phyloP scores from a whole-genome alignment of 495 filamentous ascomycete genomes.

The Tuber calosporum region DNA sequence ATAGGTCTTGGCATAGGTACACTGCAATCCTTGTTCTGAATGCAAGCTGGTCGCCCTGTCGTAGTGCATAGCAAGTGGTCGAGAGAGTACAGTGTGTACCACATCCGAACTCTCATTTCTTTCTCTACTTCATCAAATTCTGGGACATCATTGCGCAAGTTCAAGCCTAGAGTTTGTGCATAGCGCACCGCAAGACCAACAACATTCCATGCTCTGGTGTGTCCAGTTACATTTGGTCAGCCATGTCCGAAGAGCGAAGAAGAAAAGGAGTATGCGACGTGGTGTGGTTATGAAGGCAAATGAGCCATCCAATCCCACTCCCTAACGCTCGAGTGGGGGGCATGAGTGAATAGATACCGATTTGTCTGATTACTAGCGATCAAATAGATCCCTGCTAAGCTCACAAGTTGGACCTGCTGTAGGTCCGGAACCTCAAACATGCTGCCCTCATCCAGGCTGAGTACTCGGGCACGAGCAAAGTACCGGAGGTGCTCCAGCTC shows the following conservation, averaged over 20 bases:
- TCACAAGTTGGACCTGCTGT: constrained; percentile 54
- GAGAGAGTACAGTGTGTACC: constrained; percentile 56
- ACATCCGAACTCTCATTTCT: constrained; percentile 54
- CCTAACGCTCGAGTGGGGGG: neutral
- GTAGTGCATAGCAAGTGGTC: constrained; percentile 54
- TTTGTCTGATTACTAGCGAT: constrained; percentile 55
- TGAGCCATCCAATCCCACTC: neutral
- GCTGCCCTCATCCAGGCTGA: constrained; percentile 50
- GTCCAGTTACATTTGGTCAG: constrained; percentile 27
- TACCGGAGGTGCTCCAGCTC: constrained; percentile 52
- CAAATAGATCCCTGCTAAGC: constrained; percentile 56
- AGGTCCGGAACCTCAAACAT: constrained; percentile 53
- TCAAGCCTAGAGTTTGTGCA: constrained; percentile 55
- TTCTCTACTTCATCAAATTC: constrained; percentile 49
- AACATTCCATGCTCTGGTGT: constrained; percentile 54
- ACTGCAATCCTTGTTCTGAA: constrained; percentile 51
- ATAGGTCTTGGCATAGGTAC: constrained; percentile 53
- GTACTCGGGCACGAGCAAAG: constrained; percentile 50
- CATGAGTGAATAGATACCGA: constrained; percentile 45
- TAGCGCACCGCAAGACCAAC: constrained; percentile 53
- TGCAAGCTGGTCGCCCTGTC: constrained; percentile 55
- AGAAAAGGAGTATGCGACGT: neutral
- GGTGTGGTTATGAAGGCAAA: neutral
- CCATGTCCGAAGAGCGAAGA: constrained; percentile 3
- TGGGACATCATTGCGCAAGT: constrained; percentile 52